Percentiles rank a stretch among this genome's conserved stretches.
These are phyloP conservation scores for Aspergillus baeticus DNA, from an alignment of 495 filamentous ascomycete species.

Conservation along the genomic window DNA sequence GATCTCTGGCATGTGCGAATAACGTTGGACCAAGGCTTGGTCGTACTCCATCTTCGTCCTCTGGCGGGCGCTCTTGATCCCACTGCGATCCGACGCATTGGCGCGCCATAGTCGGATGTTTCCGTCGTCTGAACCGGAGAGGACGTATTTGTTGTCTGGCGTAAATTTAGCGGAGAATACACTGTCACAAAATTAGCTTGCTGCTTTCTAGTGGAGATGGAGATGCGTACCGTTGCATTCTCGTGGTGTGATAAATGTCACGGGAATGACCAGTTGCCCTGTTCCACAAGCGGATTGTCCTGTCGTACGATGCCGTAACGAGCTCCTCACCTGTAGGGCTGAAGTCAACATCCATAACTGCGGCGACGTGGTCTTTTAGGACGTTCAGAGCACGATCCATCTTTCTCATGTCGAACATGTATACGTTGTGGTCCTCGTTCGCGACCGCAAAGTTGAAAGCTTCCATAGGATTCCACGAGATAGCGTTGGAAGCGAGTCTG, in stretches of 20 bases:
- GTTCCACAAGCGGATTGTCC: slow-evolving; percentile 76
- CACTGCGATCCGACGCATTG: slow-evolving; percentile 79
- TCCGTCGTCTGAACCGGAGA: slow-evolving; percentile 88
- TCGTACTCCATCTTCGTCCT: slow-evolving; percentile 91
- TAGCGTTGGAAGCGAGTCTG: slow-evolving; percentile 76
- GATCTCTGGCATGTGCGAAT: slow-evolving; percentile 95
- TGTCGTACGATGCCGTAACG: slow-evolving; percentile 86
- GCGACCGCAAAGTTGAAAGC: slow-evolving; percentile 87
- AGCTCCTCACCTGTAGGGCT: slow-evolving; percentile 93
- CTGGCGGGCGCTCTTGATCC: slow-evolving; percentile 80
- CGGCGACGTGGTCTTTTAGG: slow-evolving; percentile 93
- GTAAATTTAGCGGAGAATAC: slow-evolving; percentile 87
- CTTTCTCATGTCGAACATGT: slow-evolving; percentile 87
- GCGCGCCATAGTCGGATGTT: slow-evolving; percentile 91
- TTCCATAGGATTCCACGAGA: slow-evolving; percentile 96
- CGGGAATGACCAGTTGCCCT: slow-evolving; percentile 77
- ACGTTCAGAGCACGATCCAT: slow-evolving; percentile 82
- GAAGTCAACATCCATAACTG: slow-evolving; percentile 96
- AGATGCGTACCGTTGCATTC: slow-evolving; percentile 75
- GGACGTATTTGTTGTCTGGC: slow-evolving; percentile 82
- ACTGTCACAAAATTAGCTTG: slow-evolving; percentile 27
- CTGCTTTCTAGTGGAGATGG: neutral
- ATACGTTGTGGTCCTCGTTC: slow-evolving; percentile 75
- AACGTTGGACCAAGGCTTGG: slow-evolving; percentile 76
- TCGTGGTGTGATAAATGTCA: slow-evolving; percentile 95